Conservation (phyloP, 768 basidiomycete genomes). For the Sarcodon aspratus region DNA sequence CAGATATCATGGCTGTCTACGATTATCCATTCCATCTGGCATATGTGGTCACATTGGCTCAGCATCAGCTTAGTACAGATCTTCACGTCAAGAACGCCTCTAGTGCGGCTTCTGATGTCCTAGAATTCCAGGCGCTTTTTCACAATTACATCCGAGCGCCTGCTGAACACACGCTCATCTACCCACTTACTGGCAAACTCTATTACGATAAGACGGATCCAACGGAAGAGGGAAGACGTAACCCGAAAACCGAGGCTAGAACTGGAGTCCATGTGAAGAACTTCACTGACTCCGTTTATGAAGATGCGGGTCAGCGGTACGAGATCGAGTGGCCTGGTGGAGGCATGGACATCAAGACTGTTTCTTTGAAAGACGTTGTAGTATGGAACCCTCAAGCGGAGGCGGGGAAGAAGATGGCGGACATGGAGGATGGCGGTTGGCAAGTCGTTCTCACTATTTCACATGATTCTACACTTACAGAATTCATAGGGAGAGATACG, state of each 20-base stretch:
- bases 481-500: constrained; percentile 56
- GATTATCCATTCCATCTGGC: constrained; percentile 55
- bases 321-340: constrained; percentile 49
- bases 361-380: constrained; percentile 70
- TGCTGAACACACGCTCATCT: constrained; percentile 43
- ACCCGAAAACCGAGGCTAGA: constrained; percentile 46
- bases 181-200: constrained; percentile 46
- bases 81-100: constrained; percentile 73
- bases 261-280: constrained; percentile 52
- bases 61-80: constrained; percentile 64
- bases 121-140: constrained; percentile 88
- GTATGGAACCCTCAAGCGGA: constrained; percentile 86
- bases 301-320: constrained; percentile 45
- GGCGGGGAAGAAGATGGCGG: constrained; percentile 60
- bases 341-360: constrained; percentile 38
- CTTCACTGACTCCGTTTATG: constrained; percentile 72
- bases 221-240: constrained; percentile 34
- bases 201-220: constrained; percentile 80
- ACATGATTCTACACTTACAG: constrained; percentile 2
- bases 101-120: constrained; percentile 26
- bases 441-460: constrained; percentile 21
- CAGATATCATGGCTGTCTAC: constrained; percentile 47
- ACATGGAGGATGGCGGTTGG: constrained; percentile 91
- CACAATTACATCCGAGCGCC: constrained; percentile 82
- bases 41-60: constrained; percentile 74